A percentile compares a stretch with the other conserved stretches of the same genome.
phyloP scores from a whole-genome alignment of 192 early-diverging fungal species.

The Gonapodya sp. region DNA sequence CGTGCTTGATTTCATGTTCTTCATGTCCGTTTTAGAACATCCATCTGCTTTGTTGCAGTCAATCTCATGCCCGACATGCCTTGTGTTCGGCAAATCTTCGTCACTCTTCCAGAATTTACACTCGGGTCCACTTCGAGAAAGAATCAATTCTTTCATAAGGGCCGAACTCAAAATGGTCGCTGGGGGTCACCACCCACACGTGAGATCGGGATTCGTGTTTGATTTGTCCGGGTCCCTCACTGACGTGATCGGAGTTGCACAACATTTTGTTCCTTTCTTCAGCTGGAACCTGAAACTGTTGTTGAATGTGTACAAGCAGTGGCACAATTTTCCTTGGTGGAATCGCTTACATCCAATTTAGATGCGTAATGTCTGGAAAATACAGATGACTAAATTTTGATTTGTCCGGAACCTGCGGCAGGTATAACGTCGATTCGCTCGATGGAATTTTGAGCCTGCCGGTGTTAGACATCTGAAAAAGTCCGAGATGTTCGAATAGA shows the following conservation, averaged over 20 bases:
- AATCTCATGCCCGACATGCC: neutral
- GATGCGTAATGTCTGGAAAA: too few relatives aligned
- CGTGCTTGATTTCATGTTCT: neutral
- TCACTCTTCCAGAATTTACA: neutral
- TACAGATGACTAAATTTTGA: too few relatives aligned
- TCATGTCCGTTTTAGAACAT: neutral
- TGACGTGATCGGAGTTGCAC: neutral
- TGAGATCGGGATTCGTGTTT: neutral
- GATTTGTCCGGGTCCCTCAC: neutral
- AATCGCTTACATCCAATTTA: too few relatives aligned
- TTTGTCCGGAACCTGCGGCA: too few relatives aligned
- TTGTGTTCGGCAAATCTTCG: neutral
- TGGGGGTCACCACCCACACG: neutral
- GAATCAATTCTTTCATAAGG: neutral
- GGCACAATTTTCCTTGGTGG: neutral
- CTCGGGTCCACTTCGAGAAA: neutral
- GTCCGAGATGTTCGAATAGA: too few relatives aligned
- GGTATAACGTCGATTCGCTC: too few relatives aligned
- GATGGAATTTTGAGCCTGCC: too few relatives aligned
- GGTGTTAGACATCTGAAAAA: too few relatives aligned
- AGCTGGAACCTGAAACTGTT: neutral
- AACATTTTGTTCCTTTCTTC: too few relatives aligned
- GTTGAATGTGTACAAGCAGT: neutral
- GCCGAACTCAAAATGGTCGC: neutral
- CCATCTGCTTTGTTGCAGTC: neutral